phyloP scores from a whole-genome alignment of 257 asterid genomes.

The Lithospermum erythrorhizon region DNA sequence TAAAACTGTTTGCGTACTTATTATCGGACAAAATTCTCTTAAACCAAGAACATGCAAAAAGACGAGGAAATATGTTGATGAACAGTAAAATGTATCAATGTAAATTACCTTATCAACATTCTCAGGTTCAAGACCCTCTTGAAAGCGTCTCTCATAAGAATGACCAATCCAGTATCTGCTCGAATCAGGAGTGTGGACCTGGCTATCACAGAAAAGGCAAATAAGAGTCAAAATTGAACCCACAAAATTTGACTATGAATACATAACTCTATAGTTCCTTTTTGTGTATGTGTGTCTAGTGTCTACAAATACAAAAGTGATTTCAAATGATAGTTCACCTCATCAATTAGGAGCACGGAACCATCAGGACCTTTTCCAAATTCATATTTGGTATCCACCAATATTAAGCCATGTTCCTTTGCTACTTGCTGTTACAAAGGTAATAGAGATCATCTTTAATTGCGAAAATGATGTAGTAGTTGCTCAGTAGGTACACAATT shows the following conservation, averaged over 20 bases:
- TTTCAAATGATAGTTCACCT: slow-evolving; percentile 28
- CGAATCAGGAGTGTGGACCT: slow-evolving; percentile 98
- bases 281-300: too few relatives aligned
- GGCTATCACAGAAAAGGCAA: slow-evolving; percentile 6
- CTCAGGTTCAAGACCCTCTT: slow-evolving; percentile 77
- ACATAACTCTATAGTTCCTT: too few relatives aligned
- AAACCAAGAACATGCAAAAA: not conserved
- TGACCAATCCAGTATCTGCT: slow-evolving; percentile 89
- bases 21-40: not conserved
- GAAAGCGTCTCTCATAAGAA: slow-evolving; percentile 59
- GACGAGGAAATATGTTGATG: not conserved
- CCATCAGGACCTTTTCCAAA: slow-evolving; percentile 94
- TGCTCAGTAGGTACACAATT: not conserved
- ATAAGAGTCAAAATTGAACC: not conserved
- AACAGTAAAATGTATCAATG: not conserved
- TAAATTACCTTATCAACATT: slow-evolving; percentile 80
- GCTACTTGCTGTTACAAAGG: slow-evolving; percentile 47
- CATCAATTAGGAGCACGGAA: slow-evolving; percentile 61
- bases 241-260: not conserved
- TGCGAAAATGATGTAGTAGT: too few relatives aligned
- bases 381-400: slow-evolving; percentile 96
- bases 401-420: slow-evolving; percentile 63
- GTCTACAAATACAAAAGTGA: too few relatives aligned
- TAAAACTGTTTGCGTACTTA: too few relatives aligned
- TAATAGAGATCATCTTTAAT: not conserved